Evolutionary conservation across 345 rosid species (phyloP).

Genomic region (Xanthoceras sorbifolium): DNA sequence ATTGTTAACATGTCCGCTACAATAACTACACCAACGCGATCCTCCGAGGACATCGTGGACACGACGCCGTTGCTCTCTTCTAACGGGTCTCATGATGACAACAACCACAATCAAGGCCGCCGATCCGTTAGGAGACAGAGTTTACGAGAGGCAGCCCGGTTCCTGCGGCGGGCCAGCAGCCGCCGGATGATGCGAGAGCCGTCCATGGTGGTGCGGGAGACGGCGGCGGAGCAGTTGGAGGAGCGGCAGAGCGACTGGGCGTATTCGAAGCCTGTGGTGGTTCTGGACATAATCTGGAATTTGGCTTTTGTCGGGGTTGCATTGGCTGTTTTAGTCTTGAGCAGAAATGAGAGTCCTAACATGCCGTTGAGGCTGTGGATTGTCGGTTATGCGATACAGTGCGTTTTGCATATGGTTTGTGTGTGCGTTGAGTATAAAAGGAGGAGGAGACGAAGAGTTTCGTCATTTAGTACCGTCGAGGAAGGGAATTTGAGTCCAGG

Average conservation of each 20-base stretch:
- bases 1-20: conserved; percentile 19
- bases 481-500: conserved; percentile 45
- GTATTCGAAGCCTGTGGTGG: conserved; percentile 88
- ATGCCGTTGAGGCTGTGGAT: conserved; percentile 92
- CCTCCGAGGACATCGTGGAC: conserved; percentile 65
- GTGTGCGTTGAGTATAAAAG: conserved; percentile 78
- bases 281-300: conserved; percentile 84
- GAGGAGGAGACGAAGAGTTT: conserved; percentile 53
- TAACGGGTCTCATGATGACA: conserved; percentile 24
- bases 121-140: conserved; percentile 67
- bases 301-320: conserved; percentile 84
- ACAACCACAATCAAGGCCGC: conserved; percentile 22
- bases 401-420: conserved; percentile 83
- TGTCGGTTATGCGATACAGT: conserved; percentile 76
- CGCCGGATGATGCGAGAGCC: conserved; percentile 91
- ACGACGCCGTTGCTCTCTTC: conserved; percentile 63
- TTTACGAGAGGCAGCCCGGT: conserved; percentile 77
- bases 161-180: conserved; percentile 89
- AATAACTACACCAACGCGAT: conserved; percentile 31
- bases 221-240: conserved; percentile 97
- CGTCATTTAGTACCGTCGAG: conserved; percentile 2
- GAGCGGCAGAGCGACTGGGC: conserved; percentile 99
- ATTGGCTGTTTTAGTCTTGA: conserved; percentile 52
- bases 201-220: conserved; percentile 87
- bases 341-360: conserved; percentile 59